Evolutionary conservation across 148 eudicot genomes (phyloP), one percentile per base, ranked within the genome.

Genomic region (Dysphania ambrosioides): DNA sequence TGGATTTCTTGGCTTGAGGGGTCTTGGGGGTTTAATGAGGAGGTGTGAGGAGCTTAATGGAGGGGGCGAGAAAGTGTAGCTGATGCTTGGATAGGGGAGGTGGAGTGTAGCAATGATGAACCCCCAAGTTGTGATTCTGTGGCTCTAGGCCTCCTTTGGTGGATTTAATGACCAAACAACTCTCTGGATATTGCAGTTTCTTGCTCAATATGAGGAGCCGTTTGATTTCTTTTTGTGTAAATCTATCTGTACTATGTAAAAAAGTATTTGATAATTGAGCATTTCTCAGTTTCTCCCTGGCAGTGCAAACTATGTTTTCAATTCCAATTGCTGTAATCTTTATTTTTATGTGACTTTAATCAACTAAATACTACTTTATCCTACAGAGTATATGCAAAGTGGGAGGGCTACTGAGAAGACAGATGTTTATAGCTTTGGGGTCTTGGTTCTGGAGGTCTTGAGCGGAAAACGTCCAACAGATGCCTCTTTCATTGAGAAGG

Each of bases 381-480:
- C 13, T 58, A 76, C 92, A 94, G 98, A 95, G 76, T 95, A 95
- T 76, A 95, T 95, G 98, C 97, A 90, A 79, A 95, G 98, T 78
- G 98, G 98, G 68, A 86, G 98, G 70, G 98, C 97, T 68, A 95
- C 98, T 72, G 98, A 95, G 78, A 95, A 92, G 81, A 92, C 97
- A 16, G 98, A 95, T 83, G 91, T 95, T 69, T 95, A 92, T 73
- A 95, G 98, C 83, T 95, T 95, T 80, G 98, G 97, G 76, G 98
- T 92, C 81, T 73, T 95, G 63, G 87, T 89, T 34, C 88, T 95
- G 64, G 98, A 95, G 87, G 79, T 92, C 66, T 77, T 95, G 75
- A 90, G 98, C 76, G 93, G 98, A 73, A 95, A 95, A 82, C 93
- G 96, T 79, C 98, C 98, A 71, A 92, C 98, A 69, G 98, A 95